phyloP scores from a whole-genome alignment of 345 rosid species.

The Populus alba region DNA sequence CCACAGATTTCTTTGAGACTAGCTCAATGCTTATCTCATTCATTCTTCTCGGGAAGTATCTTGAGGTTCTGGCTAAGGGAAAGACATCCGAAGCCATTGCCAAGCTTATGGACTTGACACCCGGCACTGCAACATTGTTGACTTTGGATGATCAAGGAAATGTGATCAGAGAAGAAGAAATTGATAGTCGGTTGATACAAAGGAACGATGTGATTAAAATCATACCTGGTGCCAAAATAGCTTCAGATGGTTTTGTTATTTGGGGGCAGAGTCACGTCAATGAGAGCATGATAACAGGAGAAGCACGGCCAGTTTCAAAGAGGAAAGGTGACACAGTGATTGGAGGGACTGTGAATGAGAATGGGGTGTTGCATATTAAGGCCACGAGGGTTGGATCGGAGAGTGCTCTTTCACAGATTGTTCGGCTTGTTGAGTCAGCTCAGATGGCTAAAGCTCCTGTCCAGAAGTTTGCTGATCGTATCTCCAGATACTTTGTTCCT shows the following conservation, averaged over 20 bases:
- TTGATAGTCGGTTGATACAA: constrained; percentile 77
- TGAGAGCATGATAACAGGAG: constrained; percentile 59
- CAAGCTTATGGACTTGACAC: constrained; percentile 85
- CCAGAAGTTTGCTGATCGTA: constrained; percentile 90
- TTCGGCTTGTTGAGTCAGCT: constrained; percentile 89
- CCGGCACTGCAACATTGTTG: constrained; percentile 67
- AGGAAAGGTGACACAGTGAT: constrained; percentile 78
- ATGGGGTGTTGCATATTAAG: constrained; percentile 72
- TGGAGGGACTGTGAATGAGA: constrained; percentile 89
- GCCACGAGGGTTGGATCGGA: constrained; percentile 92
- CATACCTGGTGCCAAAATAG: constrained; percentile 47
- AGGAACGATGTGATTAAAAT: constrained; percentile 75
- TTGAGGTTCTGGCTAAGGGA: constrained; percentile 84
- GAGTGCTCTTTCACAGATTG: constrained; percentile 90
- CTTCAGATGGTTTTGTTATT: constrained; percentile 45
- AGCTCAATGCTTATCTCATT: constrained; percentile 95
- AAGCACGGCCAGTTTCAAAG: constrained; percentile 53
- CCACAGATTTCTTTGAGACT: constrained; percentile 89
- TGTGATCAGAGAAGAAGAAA: constrained; percentile 66
- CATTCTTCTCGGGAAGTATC: constrained; percentile 84
- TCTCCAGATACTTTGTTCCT: constrained; percentile 86
- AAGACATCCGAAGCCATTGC: constrained; percentile 93
- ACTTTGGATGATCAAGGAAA: constrained; percentile 57
- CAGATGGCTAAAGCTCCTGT: constrained; percentile 98
- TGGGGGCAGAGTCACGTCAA: constrained; percentile 60